A percentile compares a stretch with the other conserved stretches of the same genome.
Conservation (phyloP, 306 rosid genomes). For the Abrus pulchellus region DNA sequence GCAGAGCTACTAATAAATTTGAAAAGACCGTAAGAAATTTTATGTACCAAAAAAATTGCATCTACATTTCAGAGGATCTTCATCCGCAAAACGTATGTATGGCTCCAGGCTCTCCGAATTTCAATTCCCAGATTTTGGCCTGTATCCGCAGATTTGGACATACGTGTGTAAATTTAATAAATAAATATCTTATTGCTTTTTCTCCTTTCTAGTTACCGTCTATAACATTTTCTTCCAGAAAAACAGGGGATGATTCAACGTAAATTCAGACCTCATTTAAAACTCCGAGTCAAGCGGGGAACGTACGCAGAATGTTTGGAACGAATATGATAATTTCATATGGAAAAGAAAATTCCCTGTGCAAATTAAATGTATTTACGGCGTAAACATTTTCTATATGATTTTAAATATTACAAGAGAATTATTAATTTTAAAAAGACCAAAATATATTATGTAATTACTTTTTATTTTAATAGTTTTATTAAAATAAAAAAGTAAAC, state of each 20-base stretch:
- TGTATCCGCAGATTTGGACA: background rate
- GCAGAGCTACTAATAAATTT: no score
- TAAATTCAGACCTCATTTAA: background rate
- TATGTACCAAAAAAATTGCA: no score
- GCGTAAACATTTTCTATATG: no score
- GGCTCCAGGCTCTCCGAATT: background rate
- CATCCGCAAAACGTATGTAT: background rate
- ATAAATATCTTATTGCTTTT: background rate
- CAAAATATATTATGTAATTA: no score
- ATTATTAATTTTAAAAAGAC: no score
- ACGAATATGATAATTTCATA: background rate
- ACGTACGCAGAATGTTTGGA: background rate
- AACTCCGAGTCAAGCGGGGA: constrained; percentile 5
- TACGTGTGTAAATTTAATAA: no score
- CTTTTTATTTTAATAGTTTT: no score
- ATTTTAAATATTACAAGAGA: no score
- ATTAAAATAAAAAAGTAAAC: no score
- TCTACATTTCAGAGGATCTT: background rate
- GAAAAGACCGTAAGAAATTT: no score
- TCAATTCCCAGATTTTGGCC: background rate
- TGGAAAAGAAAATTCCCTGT: background rate
- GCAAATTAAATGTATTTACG: no score
- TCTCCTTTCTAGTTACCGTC: background rate
- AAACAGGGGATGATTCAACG: background rate
- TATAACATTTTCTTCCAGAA: background rate